These are phyloP conservation scores for Multifurca ochricompacta DNA, from an alignment of 768 basidiomycete species.

Conservation along the genomic window DNA sequence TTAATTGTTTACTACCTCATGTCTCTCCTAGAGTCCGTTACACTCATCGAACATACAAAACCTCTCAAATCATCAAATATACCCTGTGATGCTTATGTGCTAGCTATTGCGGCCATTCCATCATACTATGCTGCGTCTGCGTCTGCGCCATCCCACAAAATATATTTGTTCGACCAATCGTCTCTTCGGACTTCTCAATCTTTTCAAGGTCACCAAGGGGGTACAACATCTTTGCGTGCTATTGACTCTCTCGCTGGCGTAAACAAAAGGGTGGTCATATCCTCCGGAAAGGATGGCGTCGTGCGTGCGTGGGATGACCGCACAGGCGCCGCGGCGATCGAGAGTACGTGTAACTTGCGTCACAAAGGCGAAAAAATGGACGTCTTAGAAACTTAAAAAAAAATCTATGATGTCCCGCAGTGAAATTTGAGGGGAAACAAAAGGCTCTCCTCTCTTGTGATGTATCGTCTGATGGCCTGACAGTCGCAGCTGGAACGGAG, in stretches of 20 bases:
- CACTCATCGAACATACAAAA: constrained; percentile 22
- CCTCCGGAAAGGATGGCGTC: constrained; percentile 63
- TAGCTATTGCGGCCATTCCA: constrained; percentile 45
- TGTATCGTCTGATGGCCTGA: constrained; percentile 58
- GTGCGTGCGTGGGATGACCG: constrained; percentile 75
- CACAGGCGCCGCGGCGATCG: constrained; percentile 40
- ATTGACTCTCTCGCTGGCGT: constrained; percentile 36
- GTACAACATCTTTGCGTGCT: constrained; percentile 49
- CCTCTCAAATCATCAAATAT: constrained; percentile 30
- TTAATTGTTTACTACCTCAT: constrained; percentile 10
- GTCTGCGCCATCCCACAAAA: constrained; percentile 54
- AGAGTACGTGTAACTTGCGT: constrained; percentile 41
- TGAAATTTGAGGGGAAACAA: constrained; percentile 39
- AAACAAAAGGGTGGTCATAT: constrained; percentile 42
- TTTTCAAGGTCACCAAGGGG: constrained; percentile 49
- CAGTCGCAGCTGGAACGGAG: constrained; percentile 79
- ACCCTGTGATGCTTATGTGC: constrained; percentile 47
- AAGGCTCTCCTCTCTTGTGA: constrained; percentile 58
- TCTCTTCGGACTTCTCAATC: constrained; percentile 40
- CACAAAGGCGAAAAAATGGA: background rate
- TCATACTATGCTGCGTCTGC: constrained; percentile 50
- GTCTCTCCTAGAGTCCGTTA: constrained; percentile 30
- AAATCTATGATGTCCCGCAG: constrained; percentile 28
- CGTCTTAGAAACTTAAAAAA: constrained; percentile 35
- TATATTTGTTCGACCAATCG: constrained; percentile 58